Base-by-base conservation (phyloP, 768 basidiomycete genomes). In the Suillus alpinus region DNA sequence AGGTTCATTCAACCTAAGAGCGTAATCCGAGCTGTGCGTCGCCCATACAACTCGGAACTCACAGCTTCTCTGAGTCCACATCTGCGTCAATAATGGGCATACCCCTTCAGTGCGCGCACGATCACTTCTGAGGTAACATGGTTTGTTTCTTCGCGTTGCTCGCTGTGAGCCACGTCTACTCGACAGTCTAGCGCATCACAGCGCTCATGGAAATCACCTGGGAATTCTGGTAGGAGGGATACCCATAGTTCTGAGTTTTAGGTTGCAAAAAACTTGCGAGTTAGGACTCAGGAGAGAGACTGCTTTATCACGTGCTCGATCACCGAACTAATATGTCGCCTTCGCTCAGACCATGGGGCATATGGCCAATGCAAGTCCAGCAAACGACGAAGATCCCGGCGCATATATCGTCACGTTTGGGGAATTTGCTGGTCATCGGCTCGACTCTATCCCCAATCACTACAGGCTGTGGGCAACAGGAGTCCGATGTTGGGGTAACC, bases 121-220 rank as follows among this genome's bases (percentile, higher is more conserved):
- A 13, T 46, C 20, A 23, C 92, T 73, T 98, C 95, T 0, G 95
- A 97, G 2, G 96, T 95, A n/a, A 98, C 91, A 26, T 95, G 88
- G 66, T 96, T 96, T 77, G 26, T 26, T 86, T 88, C 80, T 98
- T 98, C 2, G 95, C 95, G 68, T 98, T 98, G 65, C 93, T 94
- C 0, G 95, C 95, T 0, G 95, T 98, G 57, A 99, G 77, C 96
- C 95, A 98, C 2, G 95, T 98, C 75, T 90, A 91, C 76, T 98
- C 96, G 63, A 98, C 95, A 8, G 96, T 94, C 39, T 14, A 46
- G 44, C 23, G 44, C 44, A 13, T 7, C 44, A 23, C 92, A 0
- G 95, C 96, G 12, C 95, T 95, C 97, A 98, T 98, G 8, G 95
- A 90, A 67, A 97, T 91, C 53, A 98, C 91, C 73, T 96, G 94